Base-by-base conservation (phyloP, 2,329 filamentous ascomycete genomes). In the Alternaria arborescens region DNA sequence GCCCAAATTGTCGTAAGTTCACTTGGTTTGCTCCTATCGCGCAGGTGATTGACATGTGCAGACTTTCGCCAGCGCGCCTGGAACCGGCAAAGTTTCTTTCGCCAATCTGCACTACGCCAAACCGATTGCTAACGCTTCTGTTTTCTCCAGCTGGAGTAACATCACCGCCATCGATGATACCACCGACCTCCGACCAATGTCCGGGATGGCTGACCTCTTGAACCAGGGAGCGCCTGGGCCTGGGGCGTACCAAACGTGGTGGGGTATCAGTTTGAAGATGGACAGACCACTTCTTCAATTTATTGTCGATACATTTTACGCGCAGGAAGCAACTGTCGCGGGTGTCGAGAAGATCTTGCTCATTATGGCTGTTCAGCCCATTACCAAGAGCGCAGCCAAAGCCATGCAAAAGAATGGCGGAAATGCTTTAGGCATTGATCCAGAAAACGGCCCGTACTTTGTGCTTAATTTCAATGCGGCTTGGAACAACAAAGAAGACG, bases 41-140 rank as follows among this genome's bases (percentile, higher is more conserved):
- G 8, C 3, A 11, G 24, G 10, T 6, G 8, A 8, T 18, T 51
- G 3, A 58, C 12, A 30, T 4, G 1, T 34, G 52, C 52, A 74
- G 60, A 70, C 71, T n/a, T 65, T 74, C n/a, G 66, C 68, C 10
- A 68, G 68, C 20, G 64, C 62, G 2, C 61, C 60, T 0, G 55
- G 64, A 1, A 55, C 65, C 10, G 64, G 58, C 4, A 72, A 68
- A 24, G 46, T 74, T 10, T 66, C 66, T 2, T 56, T 65, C 12
- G 61, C 63, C 2, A 66, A 67, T 10, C 46, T 75, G 1, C 57
- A 72, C 11, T 72, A 74, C 34, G 66, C 69, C 4, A 66, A 73
- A 41, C 70, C 73, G 5, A 52, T 70, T 12, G 46, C 56, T 5
- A 64, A 72, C n/a, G 71, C 74, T 4, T 18, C 71, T 1, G 65